phyloP scores from a whole-genome alignment of 139 green algal species.

The Haematococcus lacustris region DNA sequence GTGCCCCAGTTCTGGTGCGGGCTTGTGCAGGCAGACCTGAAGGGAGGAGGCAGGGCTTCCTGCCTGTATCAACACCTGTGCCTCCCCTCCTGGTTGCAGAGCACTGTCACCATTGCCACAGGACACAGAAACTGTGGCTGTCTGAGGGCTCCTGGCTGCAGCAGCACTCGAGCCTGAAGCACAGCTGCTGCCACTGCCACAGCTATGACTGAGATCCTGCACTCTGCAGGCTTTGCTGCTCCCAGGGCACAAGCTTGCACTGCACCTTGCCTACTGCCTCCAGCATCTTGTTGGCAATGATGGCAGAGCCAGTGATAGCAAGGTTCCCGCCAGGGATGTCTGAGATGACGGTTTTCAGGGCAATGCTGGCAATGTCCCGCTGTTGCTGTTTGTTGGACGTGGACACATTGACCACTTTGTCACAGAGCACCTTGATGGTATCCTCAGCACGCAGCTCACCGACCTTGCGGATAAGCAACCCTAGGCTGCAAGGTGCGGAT shows the following conservation, averaged over 20 bases:
- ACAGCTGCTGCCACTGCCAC: no score
- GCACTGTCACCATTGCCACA: no score
- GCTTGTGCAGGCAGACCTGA: no score
- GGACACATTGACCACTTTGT: constrained; percentile 32
- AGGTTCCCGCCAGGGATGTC: constrained; percentile 32
- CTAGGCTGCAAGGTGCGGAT: constrained; percentile 55
- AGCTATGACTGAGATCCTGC: no score
- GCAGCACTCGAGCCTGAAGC: no score
- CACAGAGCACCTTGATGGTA: constrained; percentile 53
- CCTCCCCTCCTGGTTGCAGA: no score
- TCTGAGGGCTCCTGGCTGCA: no score
- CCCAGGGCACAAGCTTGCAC: not conserved
- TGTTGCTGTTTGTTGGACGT: constrained; percentile 18
- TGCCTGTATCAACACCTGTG: no score
- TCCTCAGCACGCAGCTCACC: constrained; percentile 48
- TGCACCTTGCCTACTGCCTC: constrained; percentile 10
- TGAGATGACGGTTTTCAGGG: constrained; percentile 72
- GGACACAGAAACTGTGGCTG: no score
- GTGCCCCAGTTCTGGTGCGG: no score
- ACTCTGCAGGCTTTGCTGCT: no score
- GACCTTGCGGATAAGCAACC: constrained; percentile 70
- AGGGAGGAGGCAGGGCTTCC: no score
- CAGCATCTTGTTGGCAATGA: constrained; percentile 29
- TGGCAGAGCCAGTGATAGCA: constrained; percentile 15
- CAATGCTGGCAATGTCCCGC: constrained; percentile 73